phyloP scores from a whole-genome alignment of 805 yeast genomes.

The Metschnikowia cerradonensis region DNA sequence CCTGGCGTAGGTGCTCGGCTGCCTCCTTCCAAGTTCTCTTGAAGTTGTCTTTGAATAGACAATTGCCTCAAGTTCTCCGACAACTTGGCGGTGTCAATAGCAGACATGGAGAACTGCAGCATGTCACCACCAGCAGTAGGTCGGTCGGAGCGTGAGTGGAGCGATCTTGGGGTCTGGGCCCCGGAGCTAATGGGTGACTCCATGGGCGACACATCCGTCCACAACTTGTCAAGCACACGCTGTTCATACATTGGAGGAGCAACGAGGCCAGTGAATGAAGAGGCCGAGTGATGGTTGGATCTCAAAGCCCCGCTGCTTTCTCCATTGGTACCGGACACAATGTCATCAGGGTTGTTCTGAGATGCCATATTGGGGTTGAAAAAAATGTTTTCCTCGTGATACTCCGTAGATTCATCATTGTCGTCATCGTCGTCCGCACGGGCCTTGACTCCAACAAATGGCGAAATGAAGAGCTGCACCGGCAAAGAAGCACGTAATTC shows the following conservation, averaged over 20 bases:
- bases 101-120: slow-evolving; percentile 32
- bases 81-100: slow-evolving; percentile 39
- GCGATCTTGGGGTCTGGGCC: slow-evolving; percentile 33
- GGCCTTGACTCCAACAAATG: slow-evolving; percentile 72
- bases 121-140: slow-evolving; percentile 10
- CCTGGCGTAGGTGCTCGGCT: slow-evolving; percentile 18
- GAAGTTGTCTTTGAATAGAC: slow-evolving; percentile 46
- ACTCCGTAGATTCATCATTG: slow-evolving; percentile 12
- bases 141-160: slow-evolving; percentile 8
- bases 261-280: slow-evolving; percentile 42
- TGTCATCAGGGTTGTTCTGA: slow-evolving; percentile 9
- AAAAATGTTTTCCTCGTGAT: slow-evolving; percentile 27
- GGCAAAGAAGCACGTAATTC: slow-evolving; percentile 91
- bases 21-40: slow-evolving; percentile 21
- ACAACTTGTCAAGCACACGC: slow-evolving; percentile 76
- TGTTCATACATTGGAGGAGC: slow-evolving; percentile 86
- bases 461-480: slow-evolving; percentile 66
- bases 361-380: slow-evolving; percentile 16
- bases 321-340: slow-evolving; percentile 9
- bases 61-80: slow-evolving; percentile 51
- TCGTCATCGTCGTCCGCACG: slow-evolving; percentile 25
- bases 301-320: slow-evolving; percentile 8
- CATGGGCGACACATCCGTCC: slow-evolving; percentile 58
- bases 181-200: slow-evolving; percentile 47
- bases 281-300: slow-evolving; percentile 27